phyloP scores from a whole-genome alignment of 345 rosid species.

The Corymbia maculata region DNA sequence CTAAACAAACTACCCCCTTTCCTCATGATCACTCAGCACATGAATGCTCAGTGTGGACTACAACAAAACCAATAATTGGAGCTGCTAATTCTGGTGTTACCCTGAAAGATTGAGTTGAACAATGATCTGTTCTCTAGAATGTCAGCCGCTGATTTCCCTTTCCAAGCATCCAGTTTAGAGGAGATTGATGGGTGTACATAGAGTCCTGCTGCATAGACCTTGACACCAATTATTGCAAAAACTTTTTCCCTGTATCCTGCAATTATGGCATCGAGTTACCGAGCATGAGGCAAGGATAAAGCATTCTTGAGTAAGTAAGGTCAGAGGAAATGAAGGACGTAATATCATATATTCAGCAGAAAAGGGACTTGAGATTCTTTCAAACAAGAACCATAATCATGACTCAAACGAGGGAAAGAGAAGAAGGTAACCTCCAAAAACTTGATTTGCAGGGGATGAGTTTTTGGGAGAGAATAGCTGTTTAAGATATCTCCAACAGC shows the following conservation, averaged over 20 bases:
- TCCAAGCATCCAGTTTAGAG: constrained; percentile 36
- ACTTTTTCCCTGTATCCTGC: constrained; percentile 87
- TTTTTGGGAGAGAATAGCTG: not conserved
- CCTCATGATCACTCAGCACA: not conserved
- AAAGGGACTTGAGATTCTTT: not conserved
- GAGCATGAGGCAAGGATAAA: not conserved
- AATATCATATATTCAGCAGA: not conserved
- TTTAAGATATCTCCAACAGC: not conserved
- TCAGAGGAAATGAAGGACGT: not conserved
- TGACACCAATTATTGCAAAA: constrained; percentile 75
- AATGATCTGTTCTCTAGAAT: constrained; percentile 41
- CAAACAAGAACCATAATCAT: not conserved
- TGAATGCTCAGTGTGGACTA: not conserved
- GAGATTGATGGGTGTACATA: constrained; percentile 42
- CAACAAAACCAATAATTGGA: not conserved
- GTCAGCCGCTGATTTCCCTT: constrained; percentile 40
- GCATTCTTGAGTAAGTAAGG: not conserved
- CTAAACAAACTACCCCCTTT: not conserved
- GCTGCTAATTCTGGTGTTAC: constrained; percentile 17
- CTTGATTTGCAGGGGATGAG: not conserved
- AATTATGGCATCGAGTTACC: not conserved
- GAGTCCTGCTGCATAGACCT: constrained; percentile 84
- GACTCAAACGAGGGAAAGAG: not conserved
- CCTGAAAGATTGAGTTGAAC: constrained; percentile 41
- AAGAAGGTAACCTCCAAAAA: not conserved